These are phyloP conservation scores for Didymellaceae sp. DNA, from an alignment of 2,329 filamentous ascomycete genomes.

Conservation along the genomic window DNA sequence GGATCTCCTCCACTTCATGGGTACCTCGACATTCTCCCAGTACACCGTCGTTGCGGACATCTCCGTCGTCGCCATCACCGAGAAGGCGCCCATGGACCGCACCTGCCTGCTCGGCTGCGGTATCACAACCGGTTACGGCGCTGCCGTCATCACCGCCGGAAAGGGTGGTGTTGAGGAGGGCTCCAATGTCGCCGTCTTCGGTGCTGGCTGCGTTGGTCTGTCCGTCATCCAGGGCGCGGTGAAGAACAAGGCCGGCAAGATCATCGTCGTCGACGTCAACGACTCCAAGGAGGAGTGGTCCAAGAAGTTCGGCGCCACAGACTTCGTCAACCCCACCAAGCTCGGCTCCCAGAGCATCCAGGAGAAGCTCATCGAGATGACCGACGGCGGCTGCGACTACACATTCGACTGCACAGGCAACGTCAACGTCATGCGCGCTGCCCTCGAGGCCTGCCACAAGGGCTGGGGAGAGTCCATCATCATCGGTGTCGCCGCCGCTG, in stretches of 20 bases:
- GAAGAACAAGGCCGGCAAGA: constrained; percentile 78
- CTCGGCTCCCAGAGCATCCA: constrained; percentile 75
- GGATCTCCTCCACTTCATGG: constrained; percentile 98
- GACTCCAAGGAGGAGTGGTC: constrained; percentile 89
- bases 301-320: constrained; percentile 91
- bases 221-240: constrained; percentile 94
- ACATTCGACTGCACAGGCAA: constrained; percentile 99
- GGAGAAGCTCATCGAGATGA: constrained; percentile 95
- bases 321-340: constrained; percentile 91
- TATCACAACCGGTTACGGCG: constrained; percentile 98
- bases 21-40: constrained; percentile 97
- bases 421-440: constrained; percentile 92
- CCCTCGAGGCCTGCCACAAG: constrained; percentile 98
- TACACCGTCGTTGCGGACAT: constrained; percentile 99
- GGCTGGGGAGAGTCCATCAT: constrained; percentile 98
- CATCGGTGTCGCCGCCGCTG: constrained; percentile 95
- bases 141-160: constrained; percentile 89
- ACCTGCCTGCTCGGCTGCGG: constrained; percentile 96
- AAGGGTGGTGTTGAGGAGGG: constrained; percentile 75
- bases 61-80: constrained; percentile 91
- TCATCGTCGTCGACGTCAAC: constrained; percentile 84
- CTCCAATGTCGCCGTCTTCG: constrained; percentile 89
- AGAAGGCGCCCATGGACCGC: constrained; percentile 91
- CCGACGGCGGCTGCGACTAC: constrained; percentile 96
- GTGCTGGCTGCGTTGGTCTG: constrained; percentile 93